Base-by-base conservation (phyloP, 192 early-diverging fungal genomes). In the Globomyces pollinis-pini region DNA sequence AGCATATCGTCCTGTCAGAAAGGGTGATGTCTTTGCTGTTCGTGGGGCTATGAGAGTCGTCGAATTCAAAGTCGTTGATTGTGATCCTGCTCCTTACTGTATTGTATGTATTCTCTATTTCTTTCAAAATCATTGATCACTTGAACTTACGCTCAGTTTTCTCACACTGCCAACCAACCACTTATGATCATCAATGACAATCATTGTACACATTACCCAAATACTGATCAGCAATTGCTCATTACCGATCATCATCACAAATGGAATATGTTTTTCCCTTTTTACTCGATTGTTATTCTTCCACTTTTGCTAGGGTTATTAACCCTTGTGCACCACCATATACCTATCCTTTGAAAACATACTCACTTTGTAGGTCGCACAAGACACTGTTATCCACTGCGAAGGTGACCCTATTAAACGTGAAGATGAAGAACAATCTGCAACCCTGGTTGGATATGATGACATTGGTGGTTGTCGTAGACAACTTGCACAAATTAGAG, bases 401-500 rank as follows among this genome's bases (percentile, higher is more conserved):
- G 96, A 99, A 69, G 96, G 96, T 54, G 96, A 99, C 32, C 91
- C 96, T 9, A 93, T 99, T 73, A 94, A 92, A 80, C 91, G 96
- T 47, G 96, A 99, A 74, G 96, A 99, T 60, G 94, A 99, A 72
- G 96, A 99, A 64, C 80, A 86, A 62, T 88, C 84, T 58, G 73
- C 94, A 39, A 90, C 85, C 70, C 90, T 88, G 38, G 90, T 99
- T 57, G 96, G 96, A 39, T 99, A 99, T 66, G 96, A 99, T 66
- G 93, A 97, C 66, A 91, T 99, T 78, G 96, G 96, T 65, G 96
- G 96, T 50, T 91, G 89, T 67, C 88, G 96, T 65, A 94, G 91
- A 70, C 96, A 99, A 70, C 88, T 99, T 79, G 96, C 96, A 8
- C 96, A 99, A 80, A 99, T 99, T 50, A 91, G 96, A 66, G 96